Evolutionary conservation across 805 yeast genomes (phyloP), one percentile per base, ranked within the genome.

Genomic region (Vanderwaltozyma verrucispora): DNA sequence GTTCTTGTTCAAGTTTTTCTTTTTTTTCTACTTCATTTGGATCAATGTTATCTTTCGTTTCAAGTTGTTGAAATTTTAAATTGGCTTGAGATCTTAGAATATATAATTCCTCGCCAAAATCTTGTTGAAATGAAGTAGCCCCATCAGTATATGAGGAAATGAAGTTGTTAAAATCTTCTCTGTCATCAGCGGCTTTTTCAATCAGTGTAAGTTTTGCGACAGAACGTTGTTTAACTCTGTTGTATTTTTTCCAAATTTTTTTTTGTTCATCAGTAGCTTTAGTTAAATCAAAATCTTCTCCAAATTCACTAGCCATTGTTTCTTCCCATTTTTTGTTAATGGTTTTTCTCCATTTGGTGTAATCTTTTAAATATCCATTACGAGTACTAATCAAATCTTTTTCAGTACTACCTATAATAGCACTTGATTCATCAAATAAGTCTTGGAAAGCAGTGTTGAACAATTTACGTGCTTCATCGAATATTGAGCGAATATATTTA

Each of bases 301-400:
- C 35, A 12, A 14, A 30, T 12, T 16, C 3, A 4, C 62, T 67
- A 37, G 78, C 65, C 7, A 81, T 67, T 6, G 73, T 70, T 36
- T 79, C 85, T 8, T 78, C 75, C 63, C 79, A 80, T 39, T 80
- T 79, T 50, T 80, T 84, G 10, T 16, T 20, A 13, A 26, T 30
- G 15, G 15, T n/a, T 31, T 36, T 28, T 16, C 16, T 19, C 39
- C 39, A 36, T 5, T 20, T n/a, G 6, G 15, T 16, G 12, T 36
- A 36, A 19, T 13, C 17, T 4, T 26, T 31, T 10, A 30, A 21
- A 2, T 2, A 3, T 8, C 10, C 13, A 11, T n/a, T 23, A 30
- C 36, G 32, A 3, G 11, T 4, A 6, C 15, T 20, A 20, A 5
- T 9, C 12, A 24, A 12, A 25, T 28, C 20, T 15, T 12, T 3